phyloP scores from a whole-genome alignment of 1,284 basidiomycete species.

The Malassezia nana region DNA sequence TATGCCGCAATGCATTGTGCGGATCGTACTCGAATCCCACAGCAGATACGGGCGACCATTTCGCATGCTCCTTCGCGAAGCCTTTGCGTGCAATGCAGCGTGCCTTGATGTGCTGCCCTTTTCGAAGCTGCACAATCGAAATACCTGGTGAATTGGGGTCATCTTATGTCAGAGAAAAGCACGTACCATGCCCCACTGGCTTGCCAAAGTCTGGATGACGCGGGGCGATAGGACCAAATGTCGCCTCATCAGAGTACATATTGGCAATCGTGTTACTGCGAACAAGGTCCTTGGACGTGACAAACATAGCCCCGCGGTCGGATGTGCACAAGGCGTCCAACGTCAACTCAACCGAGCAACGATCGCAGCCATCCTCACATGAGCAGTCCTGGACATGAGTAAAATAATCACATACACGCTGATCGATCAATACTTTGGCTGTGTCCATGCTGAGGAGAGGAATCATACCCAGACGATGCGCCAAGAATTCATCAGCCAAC shows the following conservation, averaged over 20 bases:
- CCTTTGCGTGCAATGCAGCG: conserved; percentile 92
- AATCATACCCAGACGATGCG: conserved; percentile 87
- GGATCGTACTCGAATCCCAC: conserved; percentile 97
- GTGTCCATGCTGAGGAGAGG: conserved; percentile 63
- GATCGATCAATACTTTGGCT: conserved; percentile 36
- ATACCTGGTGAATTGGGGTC: conserved; percentile 51
- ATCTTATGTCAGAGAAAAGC: conserved; percentile 14
- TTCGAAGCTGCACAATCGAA: conserved; percentile 79
- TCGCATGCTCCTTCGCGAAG: conserved; percentile 95
- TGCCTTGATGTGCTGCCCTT: conserved; percentile 81
- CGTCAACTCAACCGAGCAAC: conserved; percentile 66
- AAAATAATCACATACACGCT: conserved; percentile 28
- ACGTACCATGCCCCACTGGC: conserved; percentile 71
- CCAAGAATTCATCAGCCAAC: conserved; percentile 92
- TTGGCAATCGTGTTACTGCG: conserved; percentile 31
- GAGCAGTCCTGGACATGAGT: conserved; percentile 62
- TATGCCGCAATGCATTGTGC: conserved; percentile 90
- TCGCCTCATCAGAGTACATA: conserved; percentile 29
- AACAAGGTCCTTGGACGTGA: conserved; percentile 57
- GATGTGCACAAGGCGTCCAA: conserved; percentile 62
- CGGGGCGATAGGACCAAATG: conserved; percentile 25
- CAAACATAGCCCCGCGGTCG: conserved; percentile 58
- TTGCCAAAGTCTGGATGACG: conserved; percentile 63
- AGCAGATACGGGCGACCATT: conserved; percentile 94
- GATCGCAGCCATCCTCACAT: conserved; percentile 65